Evolutionary conservation across 495 filamentous ascomycete species (phyloP).

Genomic region (Hyaloscypha finlandica): DNA sequence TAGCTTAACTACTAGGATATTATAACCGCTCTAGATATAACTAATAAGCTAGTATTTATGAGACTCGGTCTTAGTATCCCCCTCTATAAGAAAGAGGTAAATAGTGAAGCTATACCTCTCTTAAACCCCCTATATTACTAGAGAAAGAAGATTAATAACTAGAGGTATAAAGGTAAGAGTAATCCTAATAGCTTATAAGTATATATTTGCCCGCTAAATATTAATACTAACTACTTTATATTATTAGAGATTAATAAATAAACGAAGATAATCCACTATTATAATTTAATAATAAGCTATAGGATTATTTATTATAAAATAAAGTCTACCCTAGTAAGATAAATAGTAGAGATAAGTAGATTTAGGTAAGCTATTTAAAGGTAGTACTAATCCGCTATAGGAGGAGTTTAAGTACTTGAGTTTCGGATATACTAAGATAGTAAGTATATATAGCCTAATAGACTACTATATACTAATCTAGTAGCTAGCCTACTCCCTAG

Average conservation of each 20-base stretch:
- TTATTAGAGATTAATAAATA: constrained; percentile 31
- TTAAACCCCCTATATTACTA: constrained; percentile 20
- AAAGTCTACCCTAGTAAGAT: too few relatives aligned
- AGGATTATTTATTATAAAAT: constrained; percentile 23
- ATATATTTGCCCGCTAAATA: constrained; percentile 22
- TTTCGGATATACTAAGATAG: constrained; percentile 27
- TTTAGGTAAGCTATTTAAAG: constrained; percentile 9
- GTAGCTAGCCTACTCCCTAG: too few relatives aligned
- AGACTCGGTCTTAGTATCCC: constrained; percentile 19
- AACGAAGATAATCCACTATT: constrained; percentile 30
- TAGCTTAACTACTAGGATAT: constrained; percentile 25
- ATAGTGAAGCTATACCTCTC: constrained; percentile 20
- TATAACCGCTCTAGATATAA: constrained; percentile 24
- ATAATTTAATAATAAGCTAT: constrained; percentile 28
- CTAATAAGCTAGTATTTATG: constrained; percentile 26
- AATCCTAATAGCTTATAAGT: constrained; percentile 4
- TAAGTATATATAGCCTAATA: constrained; percentile 20
- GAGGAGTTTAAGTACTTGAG: constrained; percentile 26
- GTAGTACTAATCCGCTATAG: constrained; percentile 22
- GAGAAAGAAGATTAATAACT: constrained; percentile 25
- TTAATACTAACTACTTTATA: constrained; percentile 28
- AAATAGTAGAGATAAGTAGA: too few relatives aligned
- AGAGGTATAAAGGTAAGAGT: constrained; percentile 20
- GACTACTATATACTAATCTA: constrained; percentile 18
- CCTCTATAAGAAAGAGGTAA: constrained; percentile 21